phyloP scores from a whole-genome alignment of 148 eudicot species.

The Bassia scoparia region DNA sequence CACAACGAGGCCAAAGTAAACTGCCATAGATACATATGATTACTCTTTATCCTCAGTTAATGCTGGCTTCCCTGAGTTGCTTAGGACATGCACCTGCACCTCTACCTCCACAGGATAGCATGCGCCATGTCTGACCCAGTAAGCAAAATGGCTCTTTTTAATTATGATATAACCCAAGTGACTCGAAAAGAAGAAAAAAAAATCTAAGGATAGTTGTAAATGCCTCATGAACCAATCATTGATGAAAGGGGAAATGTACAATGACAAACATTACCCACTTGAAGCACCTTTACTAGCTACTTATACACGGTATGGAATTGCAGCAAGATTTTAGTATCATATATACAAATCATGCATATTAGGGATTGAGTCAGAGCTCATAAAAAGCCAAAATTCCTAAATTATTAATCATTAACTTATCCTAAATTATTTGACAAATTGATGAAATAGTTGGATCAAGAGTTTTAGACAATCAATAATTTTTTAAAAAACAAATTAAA shows the following conservation, averaged over 20 bases:
- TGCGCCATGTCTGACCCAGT: slow-evolving; percentile 14
- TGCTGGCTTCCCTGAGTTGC: slow-evolving; percentile 12
- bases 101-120: slow-evolving; percentile 22
- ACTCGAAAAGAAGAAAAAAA: not conserved
- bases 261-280: not conserved
- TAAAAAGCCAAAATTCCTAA: too few relatives aligned
- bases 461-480: too few relatives aligned
- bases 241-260: not conserved
- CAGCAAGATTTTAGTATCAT: too few relatives aligned
- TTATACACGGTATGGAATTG: too few relatives aligned
- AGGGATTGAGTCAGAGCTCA: too few relatives aligned
- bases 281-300: not conserved
- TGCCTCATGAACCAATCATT: not conserved
- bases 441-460: too few relatives aligned
- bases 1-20: slow-evolving; percentile 13
- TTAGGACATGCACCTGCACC: slow-evolving; percentile 20
- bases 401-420: too few relatives aligned
- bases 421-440: too few relatives aligned
- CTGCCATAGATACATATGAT: slow-evolving; percentile 15
- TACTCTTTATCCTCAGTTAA: slow-evolving; percentile 29
- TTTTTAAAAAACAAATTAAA: too few relatives aligned
- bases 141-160: not conserved
- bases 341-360: too few relatives aligned
- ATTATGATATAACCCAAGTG: not conserved
- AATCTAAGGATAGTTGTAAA: not conserved